phyloP scores from a whole-genome alignment of 805 yeast species.

The Zygosaccharomyces gambellarensis region DNA sequence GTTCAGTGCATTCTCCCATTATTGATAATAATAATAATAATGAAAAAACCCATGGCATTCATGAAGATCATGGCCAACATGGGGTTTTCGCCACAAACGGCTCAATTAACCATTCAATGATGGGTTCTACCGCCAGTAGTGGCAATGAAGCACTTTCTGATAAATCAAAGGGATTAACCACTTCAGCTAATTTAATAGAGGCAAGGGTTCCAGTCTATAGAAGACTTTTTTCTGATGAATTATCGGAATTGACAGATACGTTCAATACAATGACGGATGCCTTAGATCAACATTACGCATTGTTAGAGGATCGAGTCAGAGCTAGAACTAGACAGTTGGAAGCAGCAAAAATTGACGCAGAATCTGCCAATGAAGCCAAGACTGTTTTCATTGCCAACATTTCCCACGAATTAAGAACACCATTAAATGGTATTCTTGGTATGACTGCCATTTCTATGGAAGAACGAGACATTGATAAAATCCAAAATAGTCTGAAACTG shows the following conservation, averaged over 20 bases:
- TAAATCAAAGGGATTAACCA: constrained; percentile 21
- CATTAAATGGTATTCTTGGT: constrained; percentile 92
- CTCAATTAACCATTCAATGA: constrained; percentile 12
- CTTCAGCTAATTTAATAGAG: constrained; percentile 35
- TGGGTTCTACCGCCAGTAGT: constrained; percentile 7
- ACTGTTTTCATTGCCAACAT: constrained; percentile 90
- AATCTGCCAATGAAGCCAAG: constrained; percentile 93
- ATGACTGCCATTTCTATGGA: constrained; percentile 93
- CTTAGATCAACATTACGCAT: constrained; percentile 74
- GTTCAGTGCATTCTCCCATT: constrained; percentile 8
- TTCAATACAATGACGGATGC: constrained; percentile 90
- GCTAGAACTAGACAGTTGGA: constrained; percentile 85
- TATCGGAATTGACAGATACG: constrained; percentile 81
- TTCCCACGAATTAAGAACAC: constrained; percentile 91
- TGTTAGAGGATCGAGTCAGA: constrained; percentile 81
- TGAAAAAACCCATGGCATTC: constrained; percentile 9
- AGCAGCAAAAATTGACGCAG: constrained; percentile 83
- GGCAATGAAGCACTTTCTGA: constrained; percentile 17
- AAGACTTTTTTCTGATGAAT: constrained; percentile 69
- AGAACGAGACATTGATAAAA: constrained; percentile 62
- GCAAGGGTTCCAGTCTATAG: constrained; percentile 44
- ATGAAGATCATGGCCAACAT: not conserved
- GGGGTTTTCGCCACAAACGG: constrained; percentile 9
- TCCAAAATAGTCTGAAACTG: constrained; percentile 70
- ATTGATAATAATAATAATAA: constrained; percentile 1